Conservation (phyloP, 2,329 filamentous ascomycete species). For the Rutstroemia sp. region DNA sequence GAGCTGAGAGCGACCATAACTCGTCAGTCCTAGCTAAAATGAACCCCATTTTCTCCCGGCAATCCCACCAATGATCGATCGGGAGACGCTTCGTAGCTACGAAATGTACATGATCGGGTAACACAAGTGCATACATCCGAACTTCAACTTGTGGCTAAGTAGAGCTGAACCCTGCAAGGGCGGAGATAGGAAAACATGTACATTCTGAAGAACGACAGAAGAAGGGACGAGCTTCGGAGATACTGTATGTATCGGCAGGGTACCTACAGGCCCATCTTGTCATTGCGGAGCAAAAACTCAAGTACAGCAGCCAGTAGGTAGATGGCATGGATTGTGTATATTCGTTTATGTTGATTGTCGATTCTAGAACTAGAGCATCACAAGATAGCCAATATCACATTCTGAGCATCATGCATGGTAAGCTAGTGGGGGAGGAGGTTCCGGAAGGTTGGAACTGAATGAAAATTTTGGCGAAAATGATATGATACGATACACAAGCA, state of each 20-base stretch:
- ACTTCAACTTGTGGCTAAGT: too few relatives aligned
- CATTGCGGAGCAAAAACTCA: not conserved
- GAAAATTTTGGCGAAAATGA: not conserved
- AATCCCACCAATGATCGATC: not conserved
- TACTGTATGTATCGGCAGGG: too few relatives aligned
- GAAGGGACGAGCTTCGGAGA: not conserved
- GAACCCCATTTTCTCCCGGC: not conserved
- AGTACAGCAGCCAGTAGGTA: not conserved
- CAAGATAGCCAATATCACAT: not conserved
- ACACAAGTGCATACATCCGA: constrained; percentile 6
- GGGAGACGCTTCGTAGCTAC: not conserved
- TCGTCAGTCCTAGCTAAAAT: not conserved
- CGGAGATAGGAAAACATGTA: not conserved
- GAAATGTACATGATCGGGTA: not conserved
- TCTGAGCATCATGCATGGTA: constrained; percentile 5
- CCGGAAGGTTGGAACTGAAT: not conserved
- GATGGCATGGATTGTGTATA: not conserved
- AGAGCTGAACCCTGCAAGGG: not conserved
- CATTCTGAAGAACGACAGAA: not conserved
- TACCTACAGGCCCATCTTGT: too few relatives aligned
- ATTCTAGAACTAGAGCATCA: not conserved
- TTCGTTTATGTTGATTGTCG: not conserved
- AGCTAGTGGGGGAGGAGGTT: not conserved
- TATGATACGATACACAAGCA: not conserved
- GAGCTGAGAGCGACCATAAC: not conserved